Percentiles rank a stretch among this genome's conserved stretches.
Conservation (phyloP, 176 grass and related monocot genomes). For the Lolium multiflorum region DNA sequence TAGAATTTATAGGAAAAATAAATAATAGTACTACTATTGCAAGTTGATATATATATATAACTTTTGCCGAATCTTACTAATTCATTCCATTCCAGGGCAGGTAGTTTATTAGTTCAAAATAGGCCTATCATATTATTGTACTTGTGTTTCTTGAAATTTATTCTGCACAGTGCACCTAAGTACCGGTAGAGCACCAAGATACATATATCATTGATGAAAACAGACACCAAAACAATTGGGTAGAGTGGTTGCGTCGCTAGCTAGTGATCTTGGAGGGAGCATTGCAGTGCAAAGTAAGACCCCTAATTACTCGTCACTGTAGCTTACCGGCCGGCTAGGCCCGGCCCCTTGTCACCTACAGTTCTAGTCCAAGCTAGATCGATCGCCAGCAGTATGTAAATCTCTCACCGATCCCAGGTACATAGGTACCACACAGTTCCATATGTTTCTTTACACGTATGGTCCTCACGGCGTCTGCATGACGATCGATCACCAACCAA, state of each 20-base stretch:
- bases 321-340: neutral
- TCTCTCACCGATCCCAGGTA: neutral
- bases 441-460: neutral
- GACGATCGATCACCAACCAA: constrained; percentile 24
- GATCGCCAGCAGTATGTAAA: constrained; percentile 7
- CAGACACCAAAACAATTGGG: neutral
- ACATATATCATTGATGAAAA: neutral
- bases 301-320: neutral
- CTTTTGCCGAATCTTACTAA: neutral
- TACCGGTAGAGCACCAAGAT: neutral
- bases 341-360: neutral
- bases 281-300: neutral
- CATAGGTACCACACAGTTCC: neutral
- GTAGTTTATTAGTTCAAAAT: neutral
- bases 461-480: neutral
- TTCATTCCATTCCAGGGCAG: neutral
- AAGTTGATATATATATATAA: neutral
- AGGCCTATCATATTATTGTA: neutral
- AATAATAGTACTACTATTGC: neutral
- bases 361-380: neutral
- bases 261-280: neutral
- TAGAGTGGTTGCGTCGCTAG: neutral
- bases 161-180: neutral
- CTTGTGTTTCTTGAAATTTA: neutral
- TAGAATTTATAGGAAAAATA: neutral